Conservation (phyloP, 2,329 filamentous ascomycete species). For the Aspergillus phoenicis region DNA sequence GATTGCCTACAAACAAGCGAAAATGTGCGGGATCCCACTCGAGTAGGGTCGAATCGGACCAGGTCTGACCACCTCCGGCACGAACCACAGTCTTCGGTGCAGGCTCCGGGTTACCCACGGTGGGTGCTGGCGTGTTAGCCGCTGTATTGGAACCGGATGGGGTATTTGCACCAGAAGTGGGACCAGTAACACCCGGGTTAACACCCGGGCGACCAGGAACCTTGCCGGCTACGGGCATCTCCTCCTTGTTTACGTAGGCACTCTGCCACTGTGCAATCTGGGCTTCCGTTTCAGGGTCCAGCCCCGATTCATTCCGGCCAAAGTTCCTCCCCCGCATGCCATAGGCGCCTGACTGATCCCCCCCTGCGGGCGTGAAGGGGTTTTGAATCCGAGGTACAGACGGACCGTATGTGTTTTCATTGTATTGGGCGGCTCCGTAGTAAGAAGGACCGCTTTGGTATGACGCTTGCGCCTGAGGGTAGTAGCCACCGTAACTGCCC, state of each 20-base stretch:
- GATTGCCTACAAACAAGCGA: slow-evolving; percentile 92
- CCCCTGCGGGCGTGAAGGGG: slow-evolving; percentile 70
- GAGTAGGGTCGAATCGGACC: slow-evolving; percentile 83
- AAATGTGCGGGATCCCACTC: slow-evolving; percentile 97
- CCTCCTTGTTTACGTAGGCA: slow-evolving; percentile 72
- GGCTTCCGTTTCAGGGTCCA: slow-evolving; percentile 80
- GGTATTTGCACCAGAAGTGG: slow-evolving; percentile 46
- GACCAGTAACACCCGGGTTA: slow-evolving; percentile 36
- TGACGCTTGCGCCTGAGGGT: slow-evolving; percentile 43
- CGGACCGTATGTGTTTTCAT: slow-evolving; percentile 51
- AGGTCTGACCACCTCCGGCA: slow-evolving; percentile 85
- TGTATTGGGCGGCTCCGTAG: slow-evolving; percentile 51
- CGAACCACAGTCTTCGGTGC: slow-evolving; percentile 82
- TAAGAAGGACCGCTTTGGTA: slow-evolving; percentile 43
- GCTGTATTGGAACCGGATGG: slow-evolving; percentile 33
- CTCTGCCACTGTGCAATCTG: slow-evolving; percentile 96
- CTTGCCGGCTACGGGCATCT: slow-evolving; percentile 40
- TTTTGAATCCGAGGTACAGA: slow-evolving; percentile 73
- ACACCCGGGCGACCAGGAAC: slow-evolving; percentile 48
- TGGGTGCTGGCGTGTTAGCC: slow-evolving; percentile 48
- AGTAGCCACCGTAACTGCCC: slow-evolving; percentile 44
- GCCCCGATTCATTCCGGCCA: slow-evolving; percentile 42
- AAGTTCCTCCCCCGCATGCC: slow-evolving; percentile 34
- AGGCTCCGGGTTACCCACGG: slow-evolving; percentile 44
- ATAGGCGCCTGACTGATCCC: slow-evolving; percentile 33